Base-by-base conservation (phyloP, 2,329 filamentous ascomycete species). In the Microdochium bolleyi region DNA sequence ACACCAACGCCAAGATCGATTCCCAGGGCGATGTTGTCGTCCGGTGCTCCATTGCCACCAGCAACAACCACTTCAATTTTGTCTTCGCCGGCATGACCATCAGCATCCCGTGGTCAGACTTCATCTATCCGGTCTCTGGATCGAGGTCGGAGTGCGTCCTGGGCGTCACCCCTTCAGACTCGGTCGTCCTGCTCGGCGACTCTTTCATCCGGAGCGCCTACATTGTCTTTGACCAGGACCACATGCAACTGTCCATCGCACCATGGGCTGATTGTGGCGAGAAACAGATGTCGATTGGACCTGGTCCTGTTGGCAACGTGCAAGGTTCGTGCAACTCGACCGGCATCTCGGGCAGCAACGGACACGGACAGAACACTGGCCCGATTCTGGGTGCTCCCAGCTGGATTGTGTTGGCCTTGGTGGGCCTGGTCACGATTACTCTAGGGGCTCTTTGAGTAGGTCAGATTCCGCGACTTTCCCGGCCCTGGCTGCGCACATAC, bases 1-100 rank as follows among this genome's bases (percentile, higher is more conserved):
- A 72, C 59, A 54, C 82, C 8, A 73, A 72, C 52, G 75, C 78
- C 27, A 67, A 73, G 25, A 74, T 73, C 48, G 70, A 75, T 38
- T 41, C 62, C 1, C 59, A 67, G 25, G 60, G 70, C 3, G 73
- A 71, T 9, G 72, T 74, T 49, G 66, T 78, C 21, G 73, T 84
- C 14, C 73, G 76, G 21, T 78, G 76, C 57, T 56, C 60, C 50
- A 60, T 62, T 56, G 57, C 63, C 24, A 57, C 68, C 44, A 61
- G 68, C 24, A 59, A 68, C 38, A 74, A 73, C 44, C 70, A 64
- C 0, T 58, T 80, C 52, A 70, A 76, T 60, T 80, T 77, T 57
- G 51, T 22, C 34, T 59, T 61, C 24, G 53, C 32, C 16, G 41
- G 50, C 30, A 55, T 54, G 50, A 52, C 50, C 16, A 60, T 61